Percentiles rank a stretch among this genome's conserved stretches.
Evolutionary conservation across 306 rosid genomes (phyloP).

Genomic region (Begonia masoniana): DNA sequence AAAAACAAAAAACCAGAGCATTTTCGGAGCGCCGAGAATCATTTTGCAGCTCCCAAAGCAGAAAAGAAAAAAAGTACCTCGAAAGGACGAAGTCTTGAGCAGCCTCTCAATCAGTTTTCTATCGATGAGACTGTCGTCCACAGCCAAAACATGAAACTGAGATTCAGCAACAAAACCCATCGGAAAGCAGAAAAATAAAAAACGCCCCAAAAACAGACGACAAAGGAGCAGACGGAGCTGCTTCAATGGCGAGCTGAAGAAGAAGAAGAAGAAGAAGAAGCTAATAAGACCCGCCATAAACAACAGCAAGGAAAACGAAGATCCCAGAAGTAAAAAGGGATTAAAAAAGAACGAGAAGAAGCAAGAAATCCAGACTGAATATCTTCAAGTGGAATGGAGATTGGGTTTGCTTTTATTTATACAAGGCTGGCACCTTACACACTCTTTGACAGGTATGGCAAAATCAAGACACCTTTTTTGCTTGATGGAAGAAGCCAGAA

Average conservation of each 20-base stretch:
- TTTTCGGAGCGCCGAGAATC: not conserved
- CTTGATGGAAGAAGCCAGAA: not conserved
- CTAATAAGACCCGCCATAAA: constrained; percentile 40
- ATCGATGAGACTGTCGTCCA: constrained; percentile 80
- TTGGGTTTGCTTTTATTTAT: constrained; percentile 18
- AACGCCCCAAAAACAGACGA: not conserved
- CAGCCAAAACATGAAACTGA: constrained; percentile 84
- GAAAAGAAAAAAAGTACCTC: constrained; percentile 28
- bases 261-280: not conserved
- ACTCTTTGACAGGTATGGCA: too few species aligned
- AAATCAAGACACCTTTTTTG: too few species aligned
- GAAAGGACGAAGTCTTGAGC: constrained; percentile 75
- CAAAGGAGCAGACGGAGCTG: not conserved
- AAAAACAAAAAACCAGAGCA: constrained; percentile 1
- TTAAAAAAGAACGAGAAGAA: too few species aligned
- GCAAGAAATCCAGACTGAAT: constrained; percentile 9
- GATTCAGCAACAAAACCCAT: constrained; percentile 80
- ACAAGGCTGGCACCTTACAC: not conserved
- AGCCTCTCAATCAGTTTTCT: constrained; percentile 74
- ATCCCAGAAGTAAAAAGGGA: constrained; percentile 29
- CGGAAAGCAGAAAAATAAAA: constrained; percentile 18
- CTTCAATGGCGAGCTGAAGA: not conserved
- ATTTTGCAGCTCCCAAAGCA: too few species aligned
- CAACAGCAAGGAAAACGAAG: constrained; percentile 83
- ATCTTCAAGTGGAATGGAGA: constrained; percentile 10